Evolutionary conservation across 306 rosid species (phyloP).

Genomic region (Chamaecrista fasciculata): DNA sequence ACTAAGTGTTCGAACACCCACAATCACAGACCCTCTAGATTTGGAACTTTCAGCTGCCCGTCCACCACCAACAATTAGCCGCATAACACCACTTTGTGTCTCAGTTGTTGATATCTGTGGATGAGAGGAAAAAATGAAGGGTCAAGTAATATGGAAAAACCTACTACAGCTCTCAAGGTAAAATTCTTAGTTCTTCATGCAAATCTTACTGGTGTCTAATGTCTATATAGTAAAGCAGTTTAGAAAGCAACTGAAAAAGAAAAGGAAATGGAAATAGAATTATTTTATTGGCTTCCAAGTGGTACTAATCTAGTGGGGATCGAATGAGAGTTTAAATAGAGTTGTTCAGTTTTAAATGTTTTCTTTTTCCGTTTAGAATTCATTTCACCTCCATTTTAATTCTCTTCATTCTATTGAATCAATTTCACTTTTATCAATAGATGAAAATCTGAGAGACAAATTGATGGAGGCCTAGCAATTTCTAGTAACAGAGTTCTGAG

Average conservation of each 20-base stretch:
- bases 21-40: constrained; percentile 92
- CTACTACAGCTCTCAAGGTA: not conserved
- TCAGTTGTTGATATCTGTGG: constrained; percentile 86
- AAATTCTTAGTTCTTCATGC: not conserved
- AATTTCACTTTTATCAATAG: too few relatives aligned
- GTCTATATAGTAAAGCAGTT: not conserved
- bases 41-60: constrained; percentile 86
- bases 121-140: constrained; percentile 17
- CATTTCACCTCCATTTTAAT: too few relatives aligned
- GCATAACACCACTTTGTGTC: constrained; percentile 93
- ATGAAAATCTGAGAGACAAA: not conserved
- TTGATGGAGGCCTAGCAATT: not conserved
- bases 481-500: not conserved
- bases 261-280: not conserved
- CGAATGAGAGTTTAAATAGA: not conserved
- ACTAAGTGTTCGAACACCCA: constrained; percentile 97
- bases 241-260: constrained; percentile 12
- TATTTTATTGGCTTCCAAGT: not conserved
- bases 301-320: not conserved
- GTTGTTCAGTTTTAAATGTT: not conserved
- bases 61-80: constrained; percentile 97
- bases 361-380: too few relatives aligned
- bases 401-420: constrained; percentile 31
- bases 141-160: constrained; percentile 10
- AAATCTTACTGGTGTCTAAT: constrained; percentile 25